phyloP scores from a whole-genome alignment of 352 stramenopile species.

The Pythium dissotocum region DNA sequence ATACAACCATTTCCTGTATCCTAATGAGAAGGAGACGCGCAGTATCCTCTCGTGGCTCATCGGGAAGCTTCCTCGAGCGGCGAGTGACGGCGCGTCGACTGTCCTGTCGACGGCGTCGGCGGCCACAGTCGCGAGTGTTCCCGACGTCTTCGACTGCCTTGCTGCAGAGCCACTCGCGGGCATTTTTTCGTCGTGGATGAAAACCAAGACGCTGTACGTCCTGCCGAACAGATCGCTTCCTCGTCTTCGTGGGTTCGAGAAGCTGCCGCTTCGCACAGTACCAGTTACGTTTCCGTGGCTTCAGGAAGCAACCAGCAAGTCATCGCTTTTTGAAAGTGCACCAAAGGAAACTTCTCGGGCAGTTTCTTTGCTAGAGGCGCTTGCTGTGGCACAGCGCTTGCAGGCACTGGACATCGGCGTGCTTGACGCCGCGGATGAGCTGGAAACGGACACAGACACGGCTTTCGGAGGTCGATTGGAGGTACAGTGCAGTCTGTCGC shows the following conservation, averaged over 20 bases:
- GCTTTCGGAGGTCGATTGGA: slow-evolving; percentile 23
- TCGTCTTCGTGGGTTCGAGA: slow-evolving; percentile 50
- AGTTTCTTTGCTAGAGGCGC: slow-evolving; percentile 22
- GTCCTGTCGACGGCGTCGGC: background rate
- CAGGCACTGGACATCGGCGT: slow-evolving; percentile 10
- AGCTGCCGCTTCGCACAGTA: slow-evolving; percentile 43
- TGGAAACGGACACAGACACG: background rate
- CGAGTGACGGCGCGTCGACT: background rate
- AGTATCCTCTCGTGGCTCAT: slow-evolving; percentile 84
- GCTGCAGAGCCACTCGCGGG: slow-evolving; percentile 12
- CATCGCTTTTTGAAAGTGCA: slow-evolving; percentile 6
- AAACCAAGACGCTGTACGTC: slow-evolving; percentile 46
- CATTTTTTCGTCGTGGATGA: slow-evolving; percentile 57
- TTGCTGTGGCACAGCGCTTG: slow-evolving; percentile 17
- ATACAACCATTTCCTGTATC: slow-evolving; percentile 90
- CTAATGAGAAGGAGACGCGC: slow-evolving; percentile 78
- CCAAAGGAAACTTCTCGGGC: background rate
- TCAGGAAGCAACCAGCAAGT: background rate
- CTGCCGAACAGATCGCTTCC: slow-evolving; percentile 41
- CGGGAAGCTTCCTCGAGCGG: slow-evolving; percentile 51
- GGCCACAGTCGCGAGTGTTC: background rate
- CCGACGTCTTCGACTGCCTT: slow-evolving; percentile 4
- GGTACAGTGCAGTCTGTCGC: slow-evolving; percentile 5
- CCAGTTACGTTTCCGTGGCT: slow-evolving; percentile 43
- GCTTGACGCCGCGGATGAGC: slow-evolving; percentile 17